Percentiles rank a stretch among this genome's conserved stretches.
Conservation (phyloP, 2,329 filamentous ascomycete species). For the Scorias spongiosa region DNA sequence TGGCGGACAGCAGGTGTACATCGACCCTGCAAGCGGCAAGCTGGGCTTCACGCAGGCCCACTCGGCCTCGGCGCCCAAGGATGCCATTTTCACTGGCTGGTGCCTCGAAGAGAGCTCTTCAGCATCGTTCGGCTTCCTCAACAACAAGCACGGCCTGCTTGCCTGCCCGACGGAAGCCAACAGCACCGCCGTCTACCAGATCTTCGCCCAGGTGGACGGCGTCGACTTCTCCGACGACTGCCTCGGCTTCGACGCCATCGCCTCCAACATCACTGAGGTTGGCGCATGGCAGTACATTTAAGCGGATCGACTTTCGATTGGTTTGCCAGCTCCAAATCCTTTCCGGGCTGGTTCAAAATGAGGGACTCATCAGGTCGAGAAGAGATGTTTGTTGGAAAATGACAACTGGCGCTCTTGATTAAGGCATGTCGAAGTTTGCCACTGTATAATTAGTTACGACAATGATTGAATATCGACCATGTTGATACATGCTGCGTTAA, state of each 20-base stretch:
- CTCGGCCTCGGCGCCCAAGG: conserved; percentile 12
- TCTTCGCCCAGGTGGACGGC: conserved; percentile 9
- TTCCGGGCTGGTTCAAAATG: too few species aligned
- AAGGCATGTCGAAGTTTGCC: too few species aligned
- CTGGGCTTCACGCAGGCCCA: conserved; percentile 17
- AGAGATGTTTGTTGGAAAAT: too few species aligned
- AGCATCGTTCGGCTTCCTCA: conserved; percentile 8
- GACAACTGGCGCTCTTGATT: too few species aligned
- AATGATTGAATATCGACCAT: too few species aligned
- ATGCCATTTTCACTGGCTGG: conserved; percentile 14
- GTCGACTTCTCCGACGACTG: conserved; percentile 7
- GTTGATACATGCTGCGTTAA: too few species aligned
- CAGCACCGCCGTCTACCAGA: conserved; percentile 5
- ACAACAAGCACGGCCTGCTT: conserved; percentile 6
- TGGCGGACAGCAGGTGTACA: conserved; percentile 18
- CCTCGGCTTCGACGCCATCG: conserved; percentile 8
- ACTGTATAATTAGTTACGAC: too few species aligned
- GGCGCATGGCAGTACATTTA: conserved; percentile 16
- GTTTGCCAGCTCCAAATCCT: too few species aligned
- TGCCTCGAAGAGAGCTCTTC: conserved; percentile 2
- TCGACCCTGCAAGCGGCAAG: conserved; percentile 13
- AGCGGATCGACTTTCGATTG: not conserved
- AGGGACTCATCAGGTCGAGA: too few species aligned
- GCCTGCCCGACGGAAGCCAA: conserved; percentile 7
- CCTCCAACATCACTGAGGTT: conserved; percentile 6